Percentiles rank a stretch among this genome's conserved stretches.
These are phyloP conservation scores for Salinomyces thailandicus DNA, from an alignment of 2,329 filamentous ascomycete genomes.

Conservation along the genomic window DNA sequence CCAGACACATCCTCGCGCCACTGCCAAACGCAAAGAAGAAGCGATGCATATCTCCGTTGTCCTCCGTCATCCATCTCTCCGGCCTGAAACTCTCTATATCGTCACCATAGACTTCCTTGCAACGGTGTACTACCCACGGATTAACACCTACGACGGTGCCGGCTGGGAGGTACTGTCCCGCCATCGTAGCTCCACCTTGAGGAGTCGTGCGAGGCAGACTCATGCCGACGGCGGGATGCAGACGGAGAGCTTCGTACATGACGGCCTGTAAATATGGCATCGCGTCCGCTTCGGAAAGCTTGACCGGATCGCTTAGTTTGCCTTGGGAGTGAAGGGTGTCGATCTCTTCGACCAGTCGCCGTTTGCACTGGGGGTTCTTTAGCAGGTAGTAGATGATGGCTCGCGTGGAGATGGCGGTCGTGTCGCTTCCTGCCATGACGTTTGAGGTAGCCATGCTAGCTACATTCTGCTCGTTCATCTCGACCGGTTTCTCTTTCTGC, in stretches of 20 bases:
- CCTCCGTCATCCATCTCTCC: slow-evolving; percentile 26
- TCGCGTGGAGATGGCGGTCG: slow-evolving; percentile 31
- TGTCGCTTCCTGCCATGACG: slow-evolving; percentile 35
- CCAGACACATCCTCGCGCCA: slow-evolving; percentile 22
- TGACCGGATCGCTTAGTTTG: slow-evolving; percentile 21
- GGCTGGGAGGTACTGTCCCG: slow-evolving; percentile 24
- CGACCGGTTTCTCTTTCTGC: slow-evolving; percentile 26
- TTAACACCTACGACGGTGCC: slow-evolving; percentile 19
- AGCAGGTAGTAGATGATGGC: slow-evolving; percentile 30
- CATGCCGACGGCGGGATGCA: slow-evolving; percentile 34
- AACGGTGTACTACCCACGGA: slow-evolving; percentile 26
- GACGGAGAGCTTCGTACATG: slow-evolving; percentile 34
- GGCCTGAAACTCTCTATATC: slow-evolving; percentile 27
- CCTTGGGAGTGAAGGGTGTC: slow-evolving; percentile 16
- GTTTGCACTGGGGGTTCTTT: slow-evolving; percentile 23
- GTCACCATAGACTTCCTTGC: slow-evolving; percentile 20
- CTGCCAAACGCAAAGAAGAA: slow-evolving; percentile 29
- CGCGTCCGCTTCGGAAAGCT: slow-evolving; percentile 23
- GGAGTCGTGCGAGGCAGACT: slow-evolving; percentile 31
- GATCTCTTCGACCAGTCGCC: slow-evolving; percentile 27
- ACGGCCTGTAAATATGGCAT: slow-evolving; percentile 35
- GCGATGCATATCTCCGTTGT: slow-evolving; percentile 16
- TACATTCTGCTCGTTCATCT: slow-evolving; percentile 29
- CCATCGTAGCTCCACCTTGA: slow-evolving; percentile 27
- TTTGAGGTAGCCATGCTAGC: slow-evolving; percentile 28